Base-by-base conservation (phyloP, 306 rosid species). In the Dryas alaskensis region DNA sequence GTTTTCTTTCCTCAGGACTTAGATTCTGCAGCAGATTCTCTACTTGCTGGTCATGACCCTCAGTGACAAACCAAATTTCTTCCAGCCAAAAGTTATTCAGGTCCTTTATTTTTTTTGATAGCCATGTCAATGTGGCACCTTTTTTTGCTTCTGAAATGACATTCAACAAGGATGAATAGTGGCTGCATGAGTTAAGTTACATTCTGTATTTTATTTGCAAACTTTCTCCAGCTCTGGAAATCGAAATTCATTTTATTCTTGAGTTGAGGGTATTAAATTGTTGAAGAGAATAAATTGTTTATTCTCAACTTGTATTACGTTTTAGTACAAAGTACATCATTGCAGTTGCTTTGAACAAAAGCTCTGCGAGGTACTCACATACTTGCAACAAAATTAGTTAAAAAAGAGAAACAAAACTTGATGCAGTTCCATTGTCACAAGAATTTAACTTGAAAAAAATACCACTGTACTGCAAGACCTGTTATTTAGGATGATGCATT, bases 1-100 rank as follows among this genome's bases (percentile, higher is more conserved):
- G 87, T 92, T 31, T 92, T 92, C 83, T 92, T 92, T 85, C 98
- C 96, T 49, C 92, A 85, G 16, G 98, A 92, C 84, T 76, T 92
- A 82, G 94, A 90, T 76, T 89, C 98, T 70, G 92, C 88, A 3
- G 98, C 98, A 69, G 94, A 92, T 84, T 87, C 86, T 73, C 79
- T 92, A 70, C 87, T 90, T 50, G 89, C 84, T 61, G 74, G 77
- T 44, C 54, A 43, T 31, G 59, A 60, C 67, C 58, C 89, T 72
- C 78, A 81, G 45, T 76, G 78, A 70, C 13, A 49, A 44, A 71
- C 44, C 60, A 50, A 67, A 51, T 46, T 72, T 45, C 25, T 58
- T 59, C 42, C 8, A 49, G 72, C 50, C 12, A 10, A 65, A 75
- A 63, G 65, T 73, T 46, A 52, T 11, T 39, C 79, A 40, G 65